A percentile compares a stretch with the other conserved stretches of the same genome.
Conservation (phyloP, 805 yeast genomes). For the Starmerella etchellsii region DNA sequence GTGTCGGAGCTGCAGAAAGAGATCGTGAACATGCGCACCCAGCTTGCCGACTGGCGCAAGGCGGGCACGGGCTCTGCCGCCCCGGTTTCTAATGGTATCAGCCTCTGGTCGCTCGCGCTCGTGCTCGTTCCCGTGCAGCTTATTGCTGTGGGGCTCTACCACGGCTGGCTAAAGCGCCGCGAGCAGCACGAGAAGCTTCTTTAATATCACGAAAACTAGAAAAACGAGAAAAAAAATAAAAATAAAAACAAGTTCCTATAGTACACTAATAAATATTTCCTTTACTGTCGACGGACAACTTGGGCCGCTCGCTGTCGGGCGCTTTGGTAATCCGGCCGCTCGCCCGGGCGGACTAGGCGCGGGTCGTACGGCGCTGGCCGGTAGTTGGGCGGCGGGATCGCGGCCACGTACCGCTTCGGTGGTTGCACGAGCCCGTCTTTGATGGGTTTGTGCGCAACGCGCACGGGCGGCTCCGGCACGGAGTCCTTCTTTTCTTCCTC, state of each 20-base stretch:
- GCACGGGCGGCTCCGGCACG: background rate
- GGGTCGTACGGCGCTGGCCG: too few relatives aligned
- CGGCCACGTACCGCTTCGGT: background rate
- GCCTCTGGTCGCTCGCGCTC: background rate
- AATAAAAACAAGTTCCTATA: background rate
- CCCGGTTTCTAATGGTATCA: background rate
- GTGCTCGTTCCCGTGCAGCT: conserved; percentile 8
- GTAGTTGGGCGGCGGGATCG: too few relatives aligned
- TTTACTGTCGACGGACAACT: background rate
- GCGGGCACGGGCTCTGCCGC: background rate
- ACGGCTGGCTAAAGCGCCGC: conserved; percentile 3
- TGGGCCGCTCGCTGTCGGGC: conserved; percentile 13
- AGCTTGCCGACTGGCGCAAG: conserved; percentile 10
- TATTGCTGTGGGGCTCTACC: conserved; percentile 2
- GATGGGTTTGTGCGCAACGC: background rate
- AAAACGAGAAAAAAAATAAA: background rate
- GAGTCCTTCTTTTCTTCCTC: too few relatives aligned
- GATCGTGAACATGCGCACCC: conserved; percentile 7
- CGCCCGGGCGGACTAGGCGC: too few relatives aligned
- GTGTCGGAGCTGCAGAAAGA: conserved; percentile 3
- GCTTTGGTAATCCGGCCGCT: conserved; percentile 1
- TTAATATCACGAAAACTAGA: background rate
- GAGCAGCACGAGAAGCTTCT: conserved; percentile 12
- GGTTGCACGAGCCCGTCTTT: background rate
- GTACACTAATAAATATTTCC: too few relatives aligned